A percentile compares a stretch with the other conserved stretches of the same genome.
Evolutionary conservation across 2,329 filamentous ascomycete genomes (phyloP).

Genomic region (Akanthomyces lecanii): DNA sequence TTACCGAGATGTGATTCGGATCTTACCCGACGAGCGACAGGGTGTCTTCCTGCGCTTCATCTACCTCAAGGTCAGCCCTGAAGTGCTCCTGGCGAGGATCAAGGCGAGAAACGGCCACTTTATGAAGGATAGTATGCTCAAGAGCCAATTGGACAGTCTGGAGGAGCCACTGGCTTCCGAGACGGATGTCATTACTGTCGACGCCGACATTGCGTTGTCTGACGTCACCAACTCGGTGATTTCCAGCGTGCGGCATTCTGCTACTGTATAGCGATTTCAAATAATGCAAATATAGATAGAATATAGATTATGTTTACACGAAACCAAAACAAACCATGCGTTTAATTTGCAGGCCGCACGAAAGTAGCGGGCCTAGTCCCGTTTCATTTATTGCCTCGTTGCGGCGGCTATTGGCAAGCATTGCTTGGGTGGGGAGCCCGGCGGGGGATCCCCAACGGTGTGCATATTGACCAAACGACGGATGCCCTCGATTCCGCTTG

Average conservation of each 20-base stretch:
- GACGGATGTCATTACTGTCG: conserved; percentile 44
- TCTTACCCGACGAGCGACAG: conserved; percentile 47
- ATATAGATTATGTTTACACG: background rate
- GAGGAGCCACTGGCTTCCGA: conserved; percentile 48
- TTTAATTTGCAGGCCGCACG: background rate
- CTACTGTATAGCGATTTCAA: background rate
- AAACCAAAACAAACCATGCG: background rate
- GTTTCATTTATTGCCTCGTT: background rate
- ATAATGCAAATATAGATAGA: background rate
- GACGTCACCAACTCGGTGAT: conserved; percentile 12
- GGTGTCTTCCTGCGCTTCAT: conserved; percentile 58
- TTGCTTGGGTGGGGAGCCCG: background rate
- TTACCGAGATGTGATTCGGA: conserved; percentile 60
- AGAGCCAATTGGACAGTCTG: conserved; percentile 60
- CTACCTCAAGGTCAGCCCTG: conserved; percentile 57
- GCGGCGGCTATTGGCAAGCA: conserved; percentile 9
- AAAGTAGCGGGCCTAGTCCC: background rate
- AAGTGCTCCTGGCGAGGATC: conserved; percentile 56
- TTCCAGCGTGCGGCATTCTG: background rate
- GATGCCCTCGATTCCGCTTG: background rate
- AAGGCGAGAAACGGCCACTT: conserved; percentile 58
- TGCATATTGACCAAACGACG: background rate
- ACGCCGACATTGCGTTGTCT: conserved; percentile 21
- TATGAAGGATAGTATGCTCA: conserved; percentile 67
- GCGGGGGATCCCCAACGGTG: background rate